These are phyloP conservation scores for Mucor mucedo DNA, from an alignment of 371 early-diverging fungal species.

Conservation along the genomic window DNA sequence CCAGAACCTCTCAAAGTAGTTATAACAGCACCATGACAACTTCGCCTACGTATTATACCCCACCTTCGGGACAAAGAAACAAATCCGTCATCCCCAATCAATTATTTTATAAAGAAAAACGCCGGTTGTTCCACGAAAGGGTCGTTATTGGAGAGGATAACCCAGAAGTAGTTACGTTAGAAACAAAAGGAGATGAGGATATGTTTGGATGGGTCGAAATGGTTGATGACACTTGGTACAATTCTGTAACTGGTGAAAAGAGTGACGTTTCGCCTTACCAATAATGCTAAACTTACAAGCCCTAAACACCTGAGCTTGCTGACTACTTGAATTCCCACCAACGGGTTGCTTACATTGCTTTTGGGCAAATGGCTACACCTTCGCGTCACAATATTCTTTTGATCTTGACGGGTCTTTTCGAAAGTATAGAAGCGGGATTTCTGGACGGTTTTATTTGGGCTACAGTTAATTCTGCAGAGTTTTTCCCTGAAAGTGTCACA, in stretches of 20 bases:
- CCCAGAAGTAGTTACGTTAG: background rate
- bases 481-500: conserved; percentile 20
- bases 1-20: conserved; percentile 8
- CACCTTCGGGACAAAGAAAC: conserved; percentile 1
- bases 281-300: conserved; percentile 12
- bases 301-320: conserved; percentile 19
- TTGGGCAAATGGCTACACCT: conserved; percentile 39
- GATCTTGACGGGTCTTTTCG: conserved; percentile 27
- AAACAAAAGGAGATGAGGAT: conserved; percentile 2
- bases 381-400: conserved; percentile 13
- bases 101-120: conserved; percentile 11
- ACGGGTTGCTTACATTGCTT: conserved; percentile 43
- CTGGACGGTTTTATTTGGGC: conserved; percentile 25
- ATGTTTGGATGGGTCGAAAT: conserved; percentile 14
- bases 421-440: conserved; percentile 22
- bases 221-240: conserved; percentile 8
- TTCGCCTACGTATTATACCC: conserved; percentile 5
- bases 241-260: conserved; percentile 6
- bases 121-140: conserved; percentile 8
- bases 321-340: conserved; percentile 25
- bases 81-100: conserved; percentile 1
- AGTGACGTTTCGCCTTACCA: conserved; percentile 10
- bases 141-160: conserved; percentile 9
- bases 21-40: conserved; percentile 6
- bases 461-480: conserved; percentile 11